Conservation (phyloP, 805 yeast genomes). For the Torulaspora indica region DNA sequence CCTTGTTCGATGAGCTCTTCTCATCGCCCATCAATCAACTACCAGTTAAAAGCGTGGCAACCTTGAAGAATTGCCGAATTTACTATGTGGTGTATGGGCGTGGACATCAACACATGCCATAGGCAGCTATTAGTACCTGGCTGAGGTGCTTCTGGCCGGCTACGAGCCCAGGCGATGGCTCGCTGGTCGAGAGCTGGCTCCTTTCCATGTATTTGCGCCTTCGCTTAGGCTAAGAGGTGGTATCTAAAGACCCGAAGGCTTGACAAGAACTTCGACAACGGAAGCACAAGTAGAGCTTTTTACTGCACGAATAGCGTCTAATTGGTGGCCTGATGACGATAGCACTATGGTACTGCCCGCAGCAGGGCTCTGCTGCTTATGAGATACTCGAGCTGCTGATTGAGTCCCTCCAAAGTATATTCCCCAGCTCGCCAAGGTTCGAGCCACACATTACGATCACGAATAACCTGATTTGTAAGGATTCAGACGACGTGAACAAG, state of each 20-base stretch:
- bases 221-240: neutral
- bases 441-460: constrained; percentile 78
- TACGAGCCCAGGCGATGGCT: neutral
- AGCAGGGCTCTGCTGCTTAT: constrained; percentile 45
- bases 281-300: neutral
- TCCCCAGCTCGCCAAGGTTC: constrained; percentile 63
- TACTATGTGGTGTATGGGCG: constrained; percentile 1
- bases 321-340: constrained; percentile 37
- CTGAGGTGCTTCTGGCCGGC: neutral
- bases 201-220: neutral
- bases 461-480: constrained; percentile 49
- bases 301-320: no score
- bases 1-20: neutral
- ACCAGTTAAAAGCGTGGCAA: neutral
- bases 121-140: neutral
- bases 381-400: constrained; percentile 57
- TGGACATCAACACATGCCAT: neutral
- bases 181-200: neutral
- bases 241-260: neutral
- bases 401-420: constrained; percentile 62
- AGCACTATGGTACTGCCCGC: constrained; percentile 77
- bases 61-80: neutral
- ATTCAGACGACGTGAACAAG: constrained; percentile 53
- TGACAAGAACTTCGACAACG: constrained; percentile 1
- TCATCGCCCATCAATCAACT: constrained; percentile 1